Conservation (phyloP, 2,329 filamentous ascomycete genomes). For the Venturia carpophila region DNA sequence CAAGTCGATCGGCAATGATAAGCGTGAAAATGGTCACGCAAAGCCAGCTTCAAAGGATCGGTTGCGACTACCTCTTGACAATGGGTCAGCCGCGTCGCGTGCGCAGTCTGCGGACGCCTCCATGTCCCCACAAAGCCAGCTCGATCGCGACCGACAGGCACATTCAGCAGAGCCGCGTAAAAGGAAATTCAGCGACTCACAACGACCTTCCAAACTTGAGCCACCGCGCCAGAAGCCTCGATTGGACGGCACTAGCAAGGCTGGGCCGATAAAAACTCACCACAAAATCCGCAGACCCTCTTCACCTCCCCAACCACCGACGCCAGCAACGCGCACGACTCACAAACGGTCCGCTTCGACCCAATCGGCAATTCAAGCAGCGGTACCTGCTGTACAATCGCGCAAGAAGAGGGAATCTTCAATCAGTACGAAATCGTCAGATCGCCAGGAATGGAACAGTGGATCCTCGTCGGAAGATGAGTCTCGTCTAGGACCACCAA, state of each 20-base stretch:
- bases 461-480: constrained; percentile 15
- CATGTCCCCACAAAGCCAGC: constrained; percentile 22
- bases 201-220: constrained; percentile 29
- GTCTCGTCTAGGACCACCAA: constrained; percentile 16
- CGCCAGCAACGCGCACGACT: constrained; percentile 16
- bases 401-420: constrained; percentile 18
- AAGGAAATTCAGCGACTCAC: constrained; percentile 34
- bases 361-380: constrained; percentile 14
- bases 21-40: constrained; percentile 15
- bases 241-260: constrained; percentile 4
- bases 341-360: constrained; percentile 19
- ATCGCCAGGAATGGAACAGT: constrained; percentile 16
- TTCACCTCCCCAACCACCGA: constrained; percentile 22
- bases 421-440: constrained; percentile 15
- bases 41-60: constrained; percentile 4
- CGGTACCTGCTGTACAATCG: background rate
- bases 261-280: constrained; percentile 21
- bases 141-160: constrained; percentile 29
- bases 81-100: constrained; percentile 13
- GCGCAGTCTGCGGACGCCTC: constrained; percentile 18
- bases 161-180: constrained; percentile 34
- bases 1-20: constrained; percentile 15
- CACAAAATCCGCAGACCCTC: constrained; percentile 26
- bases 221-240: constrained; percentile 32
- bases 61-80: constrained; percentile 6